Evolutionary conservation across 768 basidiomycete species (phyloP), one percentile per base, ranked within the genome.

Genomic region (Sporobolomyces phaffii): DNA sequence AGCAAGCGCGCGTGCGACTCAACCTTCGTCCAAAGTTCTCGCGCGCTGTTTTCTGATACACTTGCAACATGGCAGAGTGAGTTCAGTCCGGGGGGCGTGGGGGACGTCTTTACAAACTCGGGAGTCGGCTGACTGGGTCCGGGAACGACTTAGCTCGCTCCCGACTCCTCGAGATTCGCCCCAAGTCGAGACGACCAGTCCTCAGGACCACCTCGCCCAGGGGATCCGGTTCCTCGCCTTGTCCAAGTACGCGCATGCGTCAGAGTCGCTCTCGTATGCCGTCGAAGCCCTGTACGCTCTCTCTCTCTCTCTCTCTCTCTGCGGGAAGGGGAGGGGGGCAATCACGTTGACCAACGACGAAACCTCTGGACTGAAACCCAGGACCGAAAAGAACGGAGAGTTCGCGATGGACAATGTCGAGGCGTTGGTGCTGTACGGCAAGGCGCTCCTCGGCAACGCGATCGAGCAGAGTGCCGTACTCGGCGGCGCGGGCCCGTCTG

Each of bases 371-470:
- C 24, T 2, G 24, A 1, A 28, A 41, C 26, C 34, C 68, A 93
- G 91, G 69, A 88, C 89, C 29, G 80, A 84, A 74, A 81, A 85
- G 73, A 80, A 85, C 65, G 89, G 86, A 41, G 92, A 98, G 53
- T 82, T 91, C 74, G 84, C 87, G 28, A 86, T 88, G 0, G 86
- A 89, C 74, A 86, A 83, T 59, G 94, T 91, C 11, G 91, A 97
- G 74, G 76, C 94, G 26, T 89, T 97, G 67, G 87, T 94, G 64
- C 82, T 84, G 5, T 99, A 98, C 75, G 96, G 96, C 18, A 91
- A 88, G 77, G 91, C 96, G 6, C 79, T 98, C 45, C 82, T 96
- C 61, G 91, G 92, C 79, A 91, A 94, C 74, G 94, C 92, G 8
- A 89, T 97, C 65, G 78, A 84, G 6, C 88, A 91, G 74, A 87